These are phyloP conservation scores for Phragmites australis DNA, from an alignment of 176 grass and related monocot genomes.

Conservation along the genomic window DNA sequence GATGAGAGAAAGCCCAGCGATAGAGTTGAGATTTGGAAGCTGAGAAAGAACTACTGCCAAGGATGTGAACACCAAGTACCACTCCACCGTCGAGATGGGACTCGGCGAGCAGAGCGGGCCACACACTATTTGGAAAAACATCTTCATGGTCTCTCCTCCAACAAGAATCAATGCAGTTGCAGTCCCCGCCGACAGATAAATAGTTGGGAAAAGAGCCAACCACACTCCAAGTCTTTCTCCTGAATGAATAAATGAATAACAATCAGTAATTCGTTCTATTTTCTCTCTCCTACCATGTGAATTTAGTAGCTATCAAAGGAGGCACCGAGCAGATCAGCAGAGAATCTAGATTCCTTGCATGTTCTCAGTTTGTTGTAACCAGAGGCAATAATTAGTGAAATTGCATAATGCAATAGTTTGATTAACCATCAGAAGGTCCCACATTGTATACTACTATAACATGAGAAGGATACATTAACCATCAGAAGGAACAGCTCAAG, in stretches of 20 bases:
- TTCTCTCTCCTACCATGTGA: background rate
- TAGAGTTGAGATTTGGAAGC: conserved; percentile 97
- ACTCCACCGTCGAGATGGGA: conserved; percentile 86
- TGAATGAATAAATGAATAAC: conserved; percentile 35
- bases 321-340: conserved; percentile 8
- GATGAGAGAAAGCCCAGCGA: conserved; percentile 88
- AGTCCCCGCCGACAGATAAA: conserved; percentile 91
- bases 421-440: conserved; percentile 31
- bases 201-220: conserved; percentile 94
- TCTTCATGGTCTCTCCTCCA: conserved; percentile 95
- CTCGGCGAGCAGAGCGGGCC: conserved; percentile 68
- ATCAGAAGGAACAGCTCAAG: conserved; percentile 1
- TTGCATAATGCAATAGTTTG: conserved; percentile 16
- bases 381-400: conserved; percentile 30
- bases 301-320: background rate
- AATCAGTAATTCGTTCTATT: background rate
- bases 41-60: conserved; percentile 89
- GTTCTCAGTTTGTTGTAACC: conserved; percentile 20
- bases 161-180: conserved; percentile 91
- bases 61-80: conserved; percentile 96
- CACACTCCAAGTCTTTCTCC: conserved; percentile 86
- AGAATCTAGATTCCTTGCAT: conserved; percentile 24
- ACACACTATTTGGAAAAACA: conserved; percentile 92
- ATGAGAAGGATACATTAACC: conserved; percentile 11
- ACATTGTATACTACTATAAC: background rate